Evolutionary conservation across 345 rosid species (phyloP).

Genomic region (Cochlearia excelsa): DNA sequence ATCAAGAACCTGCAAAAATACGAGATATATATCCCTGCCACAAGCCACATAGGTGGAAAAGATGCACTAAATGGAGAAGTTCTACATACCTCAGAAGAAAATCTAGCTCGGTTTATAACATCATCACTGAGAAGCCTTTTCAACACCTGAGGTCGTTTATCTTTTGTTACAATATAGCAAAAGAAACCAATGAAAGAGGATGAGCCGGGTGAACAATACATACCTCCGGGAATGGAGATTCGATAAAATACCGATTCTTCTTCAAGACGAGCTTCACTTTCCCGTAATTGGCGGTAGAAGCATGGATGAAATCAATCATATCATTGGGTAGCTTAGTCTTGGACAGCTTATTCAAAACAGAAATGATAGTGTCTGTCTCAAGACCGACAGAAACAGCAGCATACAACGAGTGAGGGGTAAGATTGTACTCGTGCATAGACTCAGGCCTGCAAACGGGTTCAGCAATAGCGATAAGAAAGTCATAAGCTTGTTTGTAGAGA

Average conservation of each 20-base stretch:
- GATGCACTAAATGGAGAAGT: slow-evolving; percentile 1
- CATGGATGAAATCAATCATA: slow-evolving; percentile 80
- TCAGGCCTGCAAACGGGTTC: slow-evolving; percentile 99
- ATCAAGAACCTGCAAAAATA: background rate
- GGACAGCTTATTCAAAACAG: slow-evolving; percentile 88
- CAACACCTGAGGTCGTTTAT: slow-evolving; percentile 54
- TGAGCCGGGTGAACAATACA: slow-evolving; percentile 27
- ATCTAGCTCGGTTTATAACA: slow-evolving; percentile 64
- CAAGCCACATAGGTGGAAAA: background rate
- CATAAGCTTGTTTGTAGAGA: slow-evolving; percentile 90
- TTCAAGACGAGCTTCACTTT: slow-evolving; percentile 97
- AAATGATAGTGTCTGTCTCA: slow-evolving; percentile 80
- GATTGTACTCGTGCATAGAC: slow-evolving; percentile 93
- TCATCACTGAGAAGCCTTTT: slow-evolving; percentile 77
- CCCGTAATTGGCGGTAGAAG: slow-evolving; percentile 91
- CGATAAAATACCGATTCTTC: slow-evolving; percentile 80
- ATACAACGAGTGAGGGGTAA: slow-evolving; percentile 92
- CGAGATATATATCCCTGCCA: background rate
- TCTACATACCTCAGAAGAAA: slow-evolving; percentile 61
- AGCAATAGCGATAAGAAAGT: slow-evolving; percentile 93
- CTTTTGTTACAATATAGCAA: background rate
- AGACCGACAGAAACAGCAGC: slow-evolving; percentile 97
- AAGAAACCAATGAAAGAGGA: slow-evolving; percentile 18
- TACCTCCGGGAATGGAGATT: slow-evolving; percentile 91
- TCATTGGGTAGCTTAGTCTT: slow-evolving; percentile 91